Evolutionary conservation across 106 monocot species (phyloP), one percentile per base, ranked within the genome.

Genomic region (Dendrobium chrysotoxum): DNA sequence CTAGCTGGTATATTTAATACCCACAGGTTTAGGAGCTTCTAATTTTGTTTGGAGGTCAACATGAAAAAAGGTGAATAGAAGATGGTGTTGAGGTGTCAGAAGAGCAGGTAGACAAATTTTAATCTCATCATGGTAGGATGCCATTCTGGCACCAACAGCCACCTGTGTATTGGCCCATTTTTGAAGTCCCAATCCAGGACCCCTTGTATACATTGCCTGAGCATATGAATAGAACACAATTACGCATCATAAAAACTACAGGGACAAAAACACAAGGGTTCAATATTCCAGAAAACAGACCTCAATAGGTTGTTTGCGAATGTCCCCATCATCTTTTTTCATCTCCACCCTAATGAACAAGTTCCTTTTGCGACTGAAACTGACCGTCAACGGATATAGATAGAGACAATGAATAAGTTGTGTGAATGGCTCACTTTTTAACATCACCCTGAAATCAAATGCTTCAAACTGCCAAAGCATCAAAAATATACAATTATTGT

Each of bases 11-110:
- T 28, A 21, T 41, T 70, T 21, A 75, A 76, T 23, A 47, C 89
- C 80, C 87, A 99, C 98, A 81, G 98, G 95, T 86, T 99, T 99
- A 28, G 98, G 98, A 79, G 98, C 91, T 88, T 99, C 98, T 61
- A 88, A 91, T 83, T 95, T 99, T 79, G 87, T 88, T 91, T 95
- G 98, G 77, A 99, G 93, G 78, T 99, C 98, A 71, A 99, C 80
- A 85, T 99, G 95, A 79, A 93, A 95, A 68, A 95, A 87, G 1
- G 95, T 93, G 72, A 99, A 99, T 10, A 99, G 79, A 87, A 99
- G 91, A 88, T 99, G 98, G 78, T 99, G 95, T 23, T 99, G 98
- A 71, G 95, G 88, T 75, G 98, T 91, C 81, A 99, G 87, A 80
- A 99, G 57, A 73, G 91, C 85, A 25, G 95, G 98, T 41, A 99